Conservation (phyloP, 257 asterid species). For the Fraxinus excelsior region DNA sequence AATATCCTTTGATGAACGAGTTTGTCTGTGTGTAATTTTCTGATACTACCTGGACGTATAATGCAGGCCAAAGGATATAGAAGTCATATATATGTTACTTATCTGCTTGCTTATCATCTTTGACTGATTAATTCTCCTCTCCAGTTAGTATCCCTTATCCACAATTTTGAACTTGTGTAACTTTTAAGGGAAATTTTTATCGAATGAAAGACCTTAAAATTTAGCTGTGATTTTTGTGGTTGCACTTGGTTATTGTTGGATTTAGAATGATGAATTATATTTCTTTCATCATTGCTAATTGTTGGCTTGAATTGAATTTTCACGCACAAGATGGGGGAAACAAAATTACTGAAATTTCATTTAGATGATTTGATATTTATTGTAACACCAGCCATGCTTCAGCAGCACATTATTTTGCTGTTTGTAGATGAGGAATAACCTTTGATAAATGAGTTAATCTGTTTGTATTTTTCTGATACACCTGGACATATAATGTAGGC, state of each 20-base stretch:
- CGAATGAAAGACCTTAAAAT: slow-evolving; percentile 1
- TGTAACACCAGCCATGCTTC: slow-evolving; percentile 11
- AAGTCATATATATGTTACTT: neutral
- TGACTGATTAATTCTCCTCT: slow-evolving; percentile 11
- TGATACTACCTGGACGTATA: slow-evolving; percentile 14
- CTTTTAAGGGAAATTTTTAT: neutral
- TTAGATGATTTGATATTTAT: neutral
- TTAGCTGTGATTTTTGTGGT: slow-evolving; percentile 19
- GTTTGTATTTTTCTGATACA: neutral
- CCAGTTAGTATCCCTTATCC: slow-evolving; percentile 1
- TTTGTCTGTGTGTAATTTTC: neutral
- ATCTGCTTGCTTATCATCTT: slow-evolving; percentile 8
- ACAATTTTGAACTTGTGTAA: slow-evolving; percentile 1
- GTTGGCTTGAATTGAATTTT: slow-evolving; percentile 11
- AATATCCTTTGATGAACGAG: neutral
- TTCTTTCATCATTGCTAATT: slow-evolving; percentile 1
- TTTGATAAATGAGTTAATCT: neutral
- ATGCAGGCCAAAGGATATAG: neutral
- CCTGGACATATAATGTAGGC: slow-evolving; percentile 10
- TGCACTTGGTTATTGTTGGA: slow-evolving; percentile 19
- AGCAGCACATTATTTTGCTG: neutral
- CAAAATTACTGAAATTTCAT: slow-evolving; percentile 1
- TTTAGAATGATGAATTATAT: slow-evolving; percentile 19
- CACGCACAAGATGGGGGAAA: slow-evolving; percentile 15
- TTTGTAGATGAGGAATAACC: neutral